Conservation (phyloP, 345 rosid species). For the Gossypium ekmanianum region DNA sequence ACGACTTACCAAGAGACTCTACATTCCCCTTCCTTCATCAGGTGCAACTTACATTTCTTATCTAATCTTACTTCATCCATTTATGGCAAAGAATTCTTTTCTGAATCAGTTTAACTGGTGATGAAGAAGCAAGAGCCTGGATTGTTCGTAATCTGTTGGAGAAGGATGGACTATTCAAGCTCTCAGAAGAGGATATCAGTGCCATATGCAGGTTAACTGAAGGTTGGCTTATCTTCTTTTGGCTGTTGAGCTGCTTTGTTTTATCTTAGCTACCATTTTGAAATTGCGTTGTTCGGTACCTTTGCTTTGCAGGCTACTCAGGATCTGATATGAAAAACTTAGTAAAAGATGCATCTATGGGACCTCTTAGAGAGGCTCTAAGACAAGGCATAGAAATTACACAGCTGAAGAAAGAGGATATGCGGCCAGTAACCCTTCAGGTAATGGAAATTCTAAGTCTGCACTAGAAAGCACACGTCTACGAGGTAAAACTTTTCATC, state of each 20-base stretch:
- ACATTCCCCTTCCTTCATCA: constrained; percentile 91
- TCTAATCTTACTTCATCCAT: constrained; percentile 13
- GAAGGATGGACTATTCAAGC: constrained; percentile 85
- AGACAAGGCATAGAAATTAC: constrained; percentile 80
- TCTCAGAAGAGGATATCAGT: constrained; percentile 61
- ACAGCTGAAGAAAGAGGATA: constrained; percentile 74
- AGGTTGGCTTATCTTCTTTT: constrained; percentile 30
- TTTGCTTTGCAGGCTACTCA: constrained; percentile 61
- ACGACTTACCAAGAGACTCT: constrained; percentile 86
- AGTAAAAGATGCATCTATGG: constrained; percentile 97
- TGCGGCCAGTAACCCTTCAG: constrained; percentile 61
- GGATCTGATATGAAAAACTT: constrained; percentile 98
- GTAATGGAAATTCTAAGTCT: neutral
- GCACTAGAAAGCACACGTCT: neutral
- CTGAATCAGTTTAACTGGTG: constrained; percentile 26
- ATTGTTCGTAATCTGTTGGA: constrained; percentile 68
- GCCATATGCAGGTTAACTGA: constrained; percentile 75
- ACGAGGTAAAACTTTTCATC: neutral
- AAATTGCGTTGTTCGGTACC: neutral
- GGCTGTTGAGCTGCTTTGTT: constrained; percentile 3
- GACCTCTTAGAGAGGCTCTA: constrained; percentile 93
- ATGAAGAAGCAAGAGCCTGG: constrained; percentile 96
- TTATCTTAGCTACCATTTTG: constrained; percentile 7
- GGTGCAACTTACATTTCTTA: constrained; percentile 36
- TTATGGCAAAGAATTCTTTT: neutral